These are phyloP conservation scores for Blastomyces percursus DNA, from an alignment of 2,329 filamentous ascomycete genomes.

Conservation along the genomic window DNA sequence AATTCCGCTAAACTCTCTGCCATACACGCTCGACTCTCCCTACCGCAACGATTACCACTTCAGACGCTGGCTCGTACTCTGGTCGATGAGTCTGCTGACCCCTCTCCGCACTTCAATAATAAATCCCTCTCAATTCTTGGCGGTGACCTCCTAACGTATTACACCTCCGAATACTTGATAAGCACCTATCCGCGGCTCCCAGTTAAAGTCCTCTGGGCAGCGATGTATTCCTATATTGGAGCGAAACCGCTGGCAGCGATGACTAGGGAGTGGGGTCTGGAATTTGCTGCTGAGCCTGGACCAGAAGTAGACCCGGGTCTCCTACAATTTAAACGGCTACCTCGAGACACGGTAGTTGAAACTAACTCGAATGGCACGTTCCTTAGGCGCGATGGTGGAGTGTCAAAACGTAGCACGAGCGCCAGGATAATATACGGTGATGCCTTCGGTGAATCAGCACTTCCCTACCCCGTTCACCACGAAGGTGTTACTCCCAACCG, in stretches of 20 bases:
- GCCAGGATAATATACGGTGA: constrained; percentile 73
- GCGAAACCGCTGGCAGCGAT: constrained; percentile 61
- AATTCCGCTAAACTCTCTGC: constrained; percentile 82
- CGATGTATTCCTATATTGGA: constrained; percentile 75
- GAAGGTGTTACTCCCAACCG: constrained; percentile 40
- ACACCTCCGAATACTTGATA: constrained; percentile 77
- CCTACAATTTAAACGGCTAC: constrained; percentile 59
- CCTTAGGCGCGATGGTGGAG: constrained; percentile 34
- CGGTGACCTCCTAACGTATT: constrained; percentile 72
- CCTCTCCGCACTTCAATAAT: constrained; percentile 77
- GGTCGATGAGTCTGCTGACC: constrained; percentile 74
- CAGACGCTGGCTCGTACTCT: constrained; percentile 78
- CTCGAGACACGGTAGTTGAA: constrained; percentile 33
- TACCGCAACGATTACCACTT: constrained; percentile 71
- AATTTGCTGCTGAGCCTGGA: constrained; percentile 74
- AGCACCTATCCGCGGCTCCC: constrained; percentile 86
- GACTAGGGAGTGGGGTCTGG: constrained; percentile 81
- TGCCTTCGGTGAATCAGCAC: constrained; percentile 62
- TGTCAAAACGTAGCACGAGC: constrained; percentile 59
- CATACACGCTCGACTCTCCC: constrained; percentile 75
- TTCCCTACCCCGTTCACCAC: constrained; percentile 16
- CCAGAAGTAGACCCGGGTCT: constrained; percentile 85
- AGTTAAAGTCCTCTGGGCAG: constrained; percentile 73
- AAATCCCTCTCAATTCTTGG: constrained; percentile 70
- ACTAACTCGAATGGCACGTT: constrained; percentile 33